phyloP scores from a whole-genome alignment of 495 filamentous ascomycete genomes.

The Pseudoneurospora amorphoporcata region DNA sequence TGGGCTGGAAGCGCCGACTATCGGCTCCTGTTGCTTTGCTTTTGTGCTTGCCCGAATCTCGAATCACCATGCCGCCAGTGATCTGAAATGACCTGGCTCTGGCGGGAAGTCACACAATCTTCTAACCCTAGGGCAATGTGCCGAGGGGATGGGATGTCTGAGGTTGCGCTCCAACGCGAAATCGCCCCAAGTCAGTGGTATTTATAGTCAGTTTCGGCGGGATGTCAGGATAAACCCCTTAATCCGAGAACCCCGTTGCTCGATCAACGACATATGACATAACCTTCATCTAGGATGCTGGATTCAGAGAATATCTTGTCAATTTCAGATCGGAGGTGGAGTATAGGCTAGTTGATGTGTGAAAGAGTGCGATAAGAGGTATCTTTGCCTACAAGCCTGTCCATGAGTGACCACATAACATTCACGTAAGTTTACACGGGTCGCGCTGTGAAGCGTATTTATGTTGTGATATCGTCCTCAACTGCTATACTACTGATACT shows the following conservation, averaged over 20 bases:
- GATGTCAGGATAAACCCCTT: neutral
- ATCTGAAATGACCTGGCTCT: neutral
- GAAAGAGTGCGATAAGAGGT: too few relatives aligned
- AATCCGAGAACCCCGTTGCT: neutral
- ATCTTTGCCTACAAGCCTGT: neutral
- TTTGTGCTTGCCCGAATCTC: neutral
- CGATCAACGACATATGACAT: neutral
- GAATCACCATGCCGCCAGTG: neutral
- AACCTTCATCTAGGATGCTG: neutral
- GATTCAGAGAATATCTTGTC: too few relatives aligned
- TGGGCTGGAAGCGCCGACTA: neutral
- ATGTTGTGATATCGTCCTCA: neutral
- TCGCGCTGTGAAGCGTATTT: neutral
- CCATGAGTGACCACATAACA: neutral
- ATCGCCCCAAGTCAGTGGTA: neutral
- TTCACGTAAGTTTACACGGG: neutral
- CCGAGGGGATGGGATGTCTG: neutral
- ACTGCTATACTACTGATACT: neutral
- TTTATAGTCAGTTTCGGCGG: neutral
- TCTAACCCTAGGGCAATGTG: neutral
- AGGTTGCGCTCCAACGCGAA: neutral
- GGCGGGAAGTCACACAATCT: neutral
- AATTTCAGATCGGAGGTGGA: too few relatives aligned
- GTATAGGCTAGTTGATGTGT: neutral
- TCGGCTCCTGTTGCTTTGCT: neutral